phyloP scores from a whole-genome alignment of 73 alveolate species.

The Paramecium pentaurelia region DNA sequence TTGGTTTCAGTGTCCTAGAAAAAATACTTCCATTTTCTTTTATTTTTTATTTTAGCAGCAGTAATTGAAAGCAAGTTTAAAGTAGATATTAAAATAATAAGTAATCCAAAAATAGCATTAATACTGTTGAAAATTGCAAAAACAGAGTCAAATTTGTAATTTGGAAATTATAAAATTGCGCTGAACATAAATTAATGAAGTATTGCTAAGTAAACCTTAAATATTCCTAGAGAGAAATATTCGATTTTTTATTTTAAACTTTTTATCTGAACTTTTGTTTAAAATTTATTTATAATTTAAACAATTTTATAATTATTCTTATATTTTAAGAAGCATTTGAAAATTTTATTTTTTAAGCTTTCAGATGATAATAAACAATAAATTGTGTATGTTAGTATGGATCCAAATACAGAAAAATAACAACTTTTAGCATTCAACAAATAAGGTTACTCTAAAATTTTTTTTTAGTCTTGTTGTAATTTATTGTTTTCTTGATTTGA shows the following conservation, averaged over 20 bases:
- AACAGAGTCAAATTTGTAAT: too few relatives aligned
- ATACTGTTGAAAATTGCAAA: background rate
- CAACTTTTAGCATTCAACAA: background rate
- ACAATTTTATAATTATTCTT: background rate
- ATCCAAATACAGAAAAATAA: background rate
- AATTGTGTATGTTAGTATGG: background rate
- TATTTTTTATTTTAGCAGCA: background rate
- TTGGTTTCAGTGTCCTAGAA: background rate
- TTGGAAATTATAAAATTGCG: background rate
- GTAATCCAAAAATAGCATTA: background rate
- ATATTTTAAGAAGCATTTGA: too few relatives aligned
- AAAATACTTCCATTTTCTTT: background rate
- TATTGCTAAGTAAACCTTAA: background rate
- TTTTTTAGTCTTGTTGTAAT: background rate
- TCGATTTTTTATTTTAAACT: background rate
- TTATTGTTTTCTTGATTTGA: background rate
- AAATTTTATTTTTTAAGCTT: background rate
- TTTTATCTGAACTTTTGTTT: background rate
- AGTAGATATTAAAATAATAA: background rate
- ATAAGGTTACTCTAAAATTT: background rate
- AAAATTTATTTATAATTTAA: background rate
- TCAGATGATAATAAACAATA: background rate
- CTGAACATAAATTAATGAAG: background rate
- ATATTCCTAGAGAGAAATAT: background rate
- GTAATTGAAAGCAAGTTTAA: background rate